Conservation (phyloP, 306 rosid species). For the Cicer arietinum region DNA sequence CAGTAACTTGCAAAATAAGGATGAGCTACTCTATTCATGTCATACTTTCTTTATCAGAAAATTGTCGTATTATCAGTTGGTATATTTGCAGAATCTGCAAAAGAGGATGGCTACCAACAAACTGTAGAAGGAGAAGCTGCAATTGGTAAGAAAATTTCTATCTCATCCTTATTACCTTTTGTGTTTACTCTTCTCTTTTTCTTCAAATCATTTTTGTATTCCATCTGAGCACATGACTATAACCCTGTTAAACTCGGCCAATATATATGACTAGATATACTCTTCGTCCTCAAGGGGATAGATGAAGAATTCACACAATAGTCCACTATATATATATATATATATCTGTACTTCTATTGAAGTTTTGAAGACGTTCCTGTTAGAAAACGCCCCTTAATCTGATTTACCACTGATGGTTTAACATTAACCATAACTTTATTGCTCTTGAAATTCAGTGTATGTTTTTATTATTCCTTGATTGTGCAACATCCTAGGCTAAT, state of each 20-base stretch:
- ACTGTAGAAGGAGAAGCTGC: slow-evolving; percentile 1
- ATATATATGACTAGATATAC: background rate
- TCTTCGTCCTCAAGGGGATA: background rate
- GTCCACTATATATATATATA: background rate
- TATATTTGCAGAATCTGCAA: slow-evolving; percentile 33
- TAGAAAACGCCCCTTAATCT: background rate
- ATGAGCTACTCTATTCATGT: background rate
- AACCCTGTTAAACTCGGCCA: background rate
- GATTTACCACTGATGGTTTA: slow-evolving; percentile 3
- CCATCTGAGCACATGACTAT: background rate
- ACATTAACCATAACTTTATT: background rate
- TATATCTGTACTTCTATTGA: background rate
- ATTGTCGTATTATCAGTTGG: background rate
- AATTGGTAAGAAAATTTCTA: background rate
- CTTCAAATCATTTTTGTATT: slow-evolving; percentile 17
- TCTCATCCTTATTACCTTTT: slow-evolving; percentile 24
- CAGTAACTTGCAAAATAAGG: slow-evolving; percentile 2
- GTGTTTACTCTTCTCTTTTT: background rate
- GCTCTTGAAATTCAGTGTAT: no score
- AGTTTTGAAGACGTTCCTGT: background rate
- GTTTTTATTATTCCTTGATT: no score
- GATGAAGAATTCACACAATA: background rate
- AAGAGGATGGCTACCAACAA: slow-evolving; percentile 23
- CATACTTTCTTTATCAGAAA: background rate
- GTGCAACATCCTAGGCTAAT: no score